Base-by-base conservation (phyloP, 2,329 filamentous ascomycete species). In the Xylariaceae sp. region DNA sequence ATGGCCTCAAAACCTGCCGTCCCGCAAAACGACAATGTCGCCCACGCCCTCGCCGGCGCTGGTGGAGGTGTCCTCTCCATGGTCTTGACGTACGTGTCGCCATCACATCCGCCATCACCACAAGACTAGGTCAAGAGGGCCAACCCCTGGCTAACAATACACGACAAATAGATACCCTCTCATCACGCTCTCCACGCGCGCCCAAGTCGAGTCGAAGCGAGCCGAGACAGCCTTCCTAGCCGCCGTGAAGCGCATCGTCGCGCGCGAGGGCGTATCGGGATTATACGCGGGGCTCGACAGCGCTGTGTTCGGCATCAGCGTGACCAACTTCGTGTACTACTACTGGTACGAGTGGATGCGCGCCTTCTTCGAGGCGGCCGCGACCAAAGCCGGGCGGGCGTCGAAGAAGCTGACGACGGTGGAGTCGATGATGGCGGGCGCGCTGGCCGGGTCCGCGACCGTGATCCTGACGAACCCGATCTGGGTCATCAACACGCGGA, bases 331-430 rank as follows among this genome's bases (percentile, higher is more conserved):
- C 74, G 94, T 99, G 44, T 99, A 99, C 83, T 99, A 99, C 80
- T 99, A 98, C 82, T 99, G 91, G 94, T 99, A 98, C 77, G 95
- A 99, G 79, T 99, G 92, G 91, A 95, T 92, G 62, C 88, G 93
- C 57, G 83, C 89, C 47, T 89, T 89, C 73, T 97, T 98, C 78
- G 92, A 91, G 74, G 82, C 83, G 63, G 90, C 92, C 8, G 92
- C 92, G 41, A 74, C 82, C 56, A 87, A 86, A 68, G 81, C 90
- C 52, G 90, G 90, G 29, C 87, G 91, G 63, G 84, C 87, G 55
- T 87, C 84, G 61, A 89, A 86, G 77, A 93, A 92, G 74, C 88
- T 99, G 73, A 95, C 91, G 16, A 96, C 95, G 0, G 75, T 94
- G 66, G 94, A 99, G 80, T 90, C 89, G 65, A 99, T 99, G 89